Conservation (phyloP, 139 green algal genomes). For the Volvox africanus region DNA sequence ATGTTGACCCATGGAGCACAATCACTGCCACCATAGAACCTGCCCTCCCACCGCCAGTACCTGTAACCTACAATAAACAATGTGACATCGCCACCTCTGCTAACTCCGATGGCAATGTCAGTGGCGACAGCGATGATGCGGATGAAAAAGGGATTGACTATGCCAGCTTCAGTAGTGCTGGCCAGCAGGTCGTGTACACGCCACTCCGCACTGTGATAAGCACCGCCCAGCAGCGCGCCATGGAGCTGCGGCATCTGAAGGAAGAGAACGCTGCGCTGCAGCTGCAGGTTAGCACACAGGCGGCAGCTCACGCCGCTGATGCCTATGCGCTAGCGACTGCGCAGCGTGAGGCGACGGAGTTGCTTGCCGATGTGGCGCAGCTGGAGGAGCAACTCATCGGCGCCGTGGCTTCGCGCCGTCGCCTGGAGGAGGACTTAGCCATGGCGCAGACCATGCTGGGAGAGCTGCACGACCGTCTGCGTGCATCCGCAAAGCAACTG, state of each 20-base stretch:
- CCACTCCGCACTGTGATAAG: neutral
- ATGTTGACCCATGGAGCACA: neutral
- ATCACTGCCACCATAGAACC: neutral
- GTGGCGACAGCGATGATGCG: neutral
- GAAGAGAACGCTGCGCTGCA: neutral
- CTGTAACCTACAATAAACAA: neutral
- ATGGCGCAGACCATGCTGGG: neutral
- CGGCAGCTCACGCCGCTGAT: neutral
- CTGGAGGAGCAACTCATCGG: neutral
- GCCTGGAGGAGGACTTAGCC: slow-evolving; percentile 3
- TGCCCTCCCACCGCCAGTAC: neutral
- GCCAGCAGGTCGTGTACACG: neutral
- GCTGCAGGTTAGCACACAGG: neutral
- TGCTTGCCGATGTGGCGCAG: neutral
- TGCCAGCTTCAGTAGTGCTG: neutral
- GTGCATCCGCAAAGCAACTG: neutral
- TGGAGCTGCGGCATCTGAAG: neutral
- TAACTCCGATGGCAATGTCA: neutral
- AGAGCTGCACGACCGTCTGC: slow-evolving; percentile 9
- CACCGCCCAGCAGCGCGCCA: neutral
- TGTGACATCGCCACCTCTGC: no score
- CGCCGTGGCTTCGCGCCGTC: neutral
- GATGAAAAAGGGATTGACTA: neutral
- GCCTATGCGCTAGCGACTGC: neutral
- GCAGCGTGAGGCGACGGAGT: neutral